A percentile compares a stretch with the other conserved stretches of the same genome.
phyloP scores from a whole-genome alignment of 2,329 filamentous ascomycete species.

The Cladophialophora carrionii region DNA sequence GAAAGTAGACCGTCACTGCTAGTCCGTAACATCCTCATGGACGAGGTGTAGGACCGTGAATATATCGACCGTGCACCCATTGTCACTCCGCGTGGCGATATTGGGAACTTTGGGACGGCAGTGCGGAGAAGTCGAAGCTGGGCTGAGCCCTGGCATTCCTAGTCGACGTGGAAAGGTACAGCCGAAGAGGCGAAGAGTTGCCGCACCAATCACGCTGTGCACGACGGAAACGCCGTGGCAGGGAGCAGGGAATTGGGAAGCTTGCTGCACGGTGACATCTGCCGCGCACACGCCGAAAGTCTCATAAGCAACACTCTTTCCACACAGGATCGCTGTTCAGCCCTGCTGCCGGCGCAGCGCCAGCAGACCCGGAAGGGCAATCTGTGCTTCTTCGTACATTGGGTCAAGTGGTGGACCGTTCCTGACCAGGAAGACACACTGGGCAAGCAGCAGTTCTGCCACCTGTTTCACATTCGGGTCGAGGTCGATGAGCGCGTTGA shows the following conservation, averaged over 20 bases:
- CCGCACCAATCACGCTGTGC: background rate
- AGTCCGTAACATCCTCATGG: background rate
- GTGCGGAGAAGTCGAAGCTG: background rate
- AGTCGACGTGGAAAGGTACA: background rate
- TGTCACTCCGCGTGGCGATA: background rate
- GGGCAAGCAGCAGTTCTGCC: background rate
- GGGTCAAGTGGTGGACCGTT: constrained; percentile 12
- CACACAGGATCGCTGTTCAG: background rate
- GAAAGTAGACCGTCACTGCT: background rate
- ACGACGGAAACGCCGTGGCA: background rate
- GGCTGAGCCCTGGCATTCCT: too few species aligned
- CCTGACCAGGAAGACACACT: constrained; percentile 14
- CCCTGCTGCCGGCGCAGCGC: constrained; percentile 1
- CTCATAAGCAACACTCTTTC: background rate
- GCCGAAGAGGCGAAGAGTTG: background rate
- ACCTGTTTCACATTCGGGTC: background rate
- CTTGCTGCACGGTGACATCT: background rate
- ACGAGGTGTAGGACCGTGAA: background rate
- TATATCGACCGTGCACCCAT: background rate
- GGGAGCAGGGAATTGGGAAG: background rate
- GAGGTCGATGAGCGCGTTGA: background rate
- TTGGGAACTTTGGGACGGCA: background rate
- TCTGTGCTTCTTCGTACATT: constrained; percentile 20
- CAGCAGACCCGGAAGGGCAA: constrained; percentile 11
- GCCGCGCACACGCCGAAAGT: background rate